A percentile compares a stretch with the other conserved stretches of the same genome.
phyloP scores from a whole-genome alignment of 129 eudicot genomes.

The Tagetes erecta region DNA sequence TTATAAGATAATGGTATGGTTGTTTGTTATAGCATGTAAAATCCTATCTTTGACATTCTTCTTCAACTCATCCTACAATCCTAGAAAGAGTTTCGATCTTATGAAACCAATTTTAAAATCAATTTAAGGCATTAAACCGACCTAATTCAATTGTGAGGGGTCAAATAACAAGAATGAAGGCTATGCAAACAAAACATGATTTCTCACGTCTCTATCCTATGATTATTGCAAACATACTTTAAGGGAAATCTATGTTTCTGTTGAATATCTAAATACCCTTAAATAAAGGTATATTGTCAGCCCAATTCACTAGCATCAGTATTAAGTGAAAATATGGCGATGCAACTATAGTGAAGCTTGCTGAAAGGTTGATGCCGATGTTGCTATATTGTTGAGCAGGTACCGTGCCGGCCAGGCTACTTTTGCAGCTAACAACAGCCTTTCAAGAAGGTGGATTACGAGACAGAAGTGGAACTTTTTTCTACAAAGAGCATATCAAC shows the following conservation, averaged over 20 bases:
- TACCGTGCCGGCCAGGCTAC: slow-evolving; percentile 73
- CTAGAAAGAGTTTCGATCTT: not conserved
- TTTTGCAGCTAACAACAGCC: slow-evolving; percentile 71
- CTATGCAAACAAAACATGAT: no score
- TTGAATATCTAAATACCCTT: not conserved
- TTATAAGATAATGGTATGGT: not conserved
- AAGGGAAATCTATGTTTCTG: not conserved
- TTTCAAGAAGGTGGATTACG: slow-evolving; percentile 63
- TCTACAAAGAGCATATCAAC: slow-evolving; percentile 63
- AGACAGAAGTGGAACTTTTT: slow-evolving; percentile 63
- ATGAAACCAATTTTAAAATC: not conserved
- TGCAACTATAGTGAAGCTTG: not conserved
- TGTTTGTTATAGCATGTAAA: not conserved
- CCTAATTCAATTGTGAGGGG: no score
- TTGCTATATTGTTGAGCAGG: slow-evolving; percentile 32
- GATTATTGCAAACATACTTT: not conserved
- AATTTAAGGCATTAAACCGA: not conserved
- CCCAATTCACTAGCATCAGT: not conserved
- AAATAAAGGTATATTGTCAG: not conserved
- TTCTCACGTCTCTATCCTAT: not conserved
- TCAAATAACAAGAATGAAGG: no score
- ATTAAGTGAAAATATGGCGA: not conserved
- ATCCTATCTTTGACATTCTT: not conserved
- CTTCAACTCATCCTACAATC: not conserved
- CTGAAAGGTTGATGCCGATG: not conserved